phyloP scores from a whole-genome alignment of 2,329 filamentous ascomycete genomes.

The Cordyceps farinosa region DNA sequence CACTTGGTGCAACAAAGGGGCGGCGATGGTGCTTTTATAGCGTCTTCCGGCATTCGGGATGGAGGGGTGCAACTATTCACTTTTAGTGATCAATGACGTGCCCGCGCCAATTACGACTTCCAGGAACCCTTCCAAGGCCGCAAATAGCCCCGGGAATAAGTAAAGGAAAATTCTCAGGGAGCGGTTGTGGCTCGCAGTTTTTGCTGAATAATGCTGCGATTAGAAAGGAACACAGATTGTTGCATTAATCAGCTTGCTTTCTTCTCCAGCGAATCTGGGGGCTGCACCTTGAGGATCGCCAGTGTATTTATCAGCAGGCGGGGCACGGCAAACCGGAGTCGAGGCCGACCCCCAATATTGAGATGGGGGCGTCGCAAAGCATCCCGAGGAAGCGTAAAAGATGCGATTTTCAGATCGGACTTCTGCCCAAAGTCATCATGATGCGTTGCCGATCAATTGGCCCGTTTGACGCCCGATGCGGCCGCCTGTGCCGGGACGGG shows the following conservation, averaged over 20 bases:
- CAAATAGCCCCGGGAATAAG: not conserved
- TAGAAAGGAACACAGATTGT: not conserved
- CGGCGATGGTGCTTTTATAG: not conserved
- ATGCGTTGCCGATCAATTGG: constrained; percentile 1
- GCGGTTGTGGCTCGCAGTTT: not conserved
- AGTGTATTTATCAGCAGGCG: constrained; percentile 17
- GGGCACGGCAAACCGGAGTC: not conserved
- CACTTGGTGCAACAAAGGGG: not conserved
- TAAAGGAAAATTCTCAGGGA: not conserved
- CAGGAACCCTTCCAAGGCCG: not conserved
- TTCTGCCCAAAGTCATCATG: too few species aligned
- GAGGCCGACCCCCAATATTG: not conserved
- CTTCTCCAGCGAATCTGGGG: not conserved
- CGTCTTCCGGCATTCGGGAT: not conserved
- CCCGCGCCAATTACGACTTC: not conserved
- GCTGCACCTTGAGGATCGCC: not conserved
- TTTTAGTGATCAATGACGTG: not conserved
- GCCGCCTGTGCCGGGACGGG: not conserved
- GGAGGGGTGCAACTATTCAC: not conserved
- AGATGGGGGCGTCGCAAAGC: not conserved
- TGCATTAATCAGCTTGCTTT: not conserved
- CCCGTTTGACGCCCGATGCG: not conserved
- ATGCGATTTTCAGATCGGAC: too few species aligned
- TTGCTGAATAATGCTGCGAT: constrained; percentile 6
- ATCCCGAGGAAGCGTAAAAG: too few species aligned